Conservation (phyloP, 2,329 filamentous ascomycete species). For the Graphiopsis chlorocephala region DNA sequence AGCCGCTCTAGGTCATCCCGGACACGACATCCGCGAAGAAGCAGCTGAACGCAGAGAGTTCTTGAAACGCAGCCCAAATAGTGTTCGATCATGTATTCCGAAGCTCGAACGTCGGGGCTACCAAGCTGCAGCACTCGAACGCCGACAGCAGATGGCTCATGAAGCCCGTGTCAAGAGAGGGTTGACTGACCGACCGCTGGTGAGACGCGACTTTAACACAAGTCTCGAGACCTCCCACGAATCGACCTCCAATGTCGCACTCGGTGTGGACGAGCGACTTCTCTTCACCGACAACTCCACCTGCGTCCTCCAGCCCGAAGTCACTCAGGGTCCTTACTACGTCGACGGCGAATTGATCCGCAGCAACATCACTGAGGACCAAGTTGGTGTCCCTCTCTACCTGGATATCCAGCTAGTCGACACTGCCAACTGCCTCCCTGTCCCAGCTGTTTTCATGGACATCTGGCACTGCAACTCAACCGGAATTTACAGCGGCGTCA, state of each 20-base stretch:
- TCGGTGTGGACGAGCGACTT: conserved; percentile 21
- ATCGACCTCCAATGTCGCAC: conserved; percentile 20
- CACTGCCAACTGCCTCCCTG: conserved; percentile 40
- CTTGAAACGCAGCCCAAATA: conserved; percentile 21
- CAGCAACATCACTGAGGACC: conserved; percentile 39
- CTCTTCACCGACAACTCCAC: conserved; percentile 24
- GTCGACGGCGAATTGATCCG: conserved; percentile 39
- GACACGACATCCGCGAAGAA: conserved; percentile 20
- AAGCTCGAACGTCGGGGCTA: conserved; percentile 23
- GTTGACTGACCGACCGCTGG: conserved; percentile 18
- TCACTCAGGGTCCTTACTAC: conserved; percentile 28
- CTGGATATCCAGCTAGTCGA: conserved; percentile 45
- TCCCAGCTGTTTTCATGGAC: conserved; percentile 42
- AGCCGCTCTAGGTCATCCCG: conserved; percentile 23
- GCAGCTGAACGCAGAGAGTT: conserved; percentile 24
- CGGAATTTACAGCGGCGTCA: conserved; percentile 42
- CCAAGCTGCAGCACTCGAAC: conserved; percentile 21
- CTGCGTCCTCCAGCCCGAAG: conserved; percentile 28
- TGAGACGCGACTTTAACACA: conserved; percentile 24
- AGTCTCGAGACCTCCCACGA: conserved; percentile 24
- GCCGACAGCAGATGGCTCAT: conserved; percentile 23
- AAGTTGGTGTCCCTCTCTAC: conserved; percentile 40
- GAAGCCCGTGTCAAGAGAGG: conserved; percentile 23
- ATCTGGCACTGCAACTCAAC: conserved; percentile 48
- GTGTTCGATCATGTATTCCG: conserved; percentile 22